phyloP scores from a whole-genome alignment of 768 basidiomycete genomes.

The Crepidotus variabilis region DNA sequence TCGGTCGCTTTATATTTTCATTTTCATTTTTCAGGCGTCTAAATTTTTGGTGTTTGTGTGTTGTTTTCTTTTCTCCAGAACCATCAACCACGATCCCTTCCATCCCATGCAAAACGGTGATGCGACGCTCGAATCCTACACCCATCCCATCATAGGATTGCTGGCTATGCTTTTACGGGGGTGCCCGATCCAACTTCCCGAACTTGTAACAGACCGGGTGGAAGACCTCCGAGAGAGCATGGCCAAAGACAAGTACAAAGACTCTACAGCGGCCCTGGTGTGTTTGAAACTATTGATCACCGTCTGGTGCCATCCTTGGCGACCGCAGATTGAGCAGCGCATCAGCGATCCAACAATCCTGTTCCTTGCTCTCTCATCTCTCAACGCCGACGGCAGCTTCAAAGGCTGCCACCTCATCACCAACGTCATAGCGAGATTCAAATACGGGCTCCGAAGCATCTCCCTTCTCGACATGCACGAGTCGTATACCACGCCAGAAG shows the following conservation, averaged over 20 bases:
- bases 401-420: neutral
- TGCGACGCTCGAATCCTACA: neutral
- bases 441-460: neutral
- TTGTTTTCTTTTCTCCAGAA: neutral
- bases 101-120: neutral
- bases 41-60: too few relatives aligned
- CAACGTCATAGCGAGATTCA: neutral
- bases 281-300: neutral
- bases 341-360: neutral
- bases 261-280: neutral
- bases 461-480: neutral
- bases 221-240: neutral
- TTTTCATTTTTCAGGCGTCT: too few relatives aligned
- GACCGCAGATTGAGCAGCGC: neutral
- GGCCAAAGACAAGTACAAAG: neutral
- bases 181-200: neutral
- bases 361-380: slow-evolving; percentile 1
- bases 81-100: neutral
- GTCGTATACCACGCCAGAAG: neutral
- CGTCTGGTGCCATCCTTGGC: neutral
- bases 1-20: too few relatives aligned
- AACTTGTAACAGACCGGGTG: neutral
- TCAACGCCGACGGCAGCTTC: neutral
- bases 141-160: neutral
- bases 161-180: slow-evolving; percentile 3